Conservation (phyloP, 257 asterid genomes). For the Solanum chiquidenum region DNA sequence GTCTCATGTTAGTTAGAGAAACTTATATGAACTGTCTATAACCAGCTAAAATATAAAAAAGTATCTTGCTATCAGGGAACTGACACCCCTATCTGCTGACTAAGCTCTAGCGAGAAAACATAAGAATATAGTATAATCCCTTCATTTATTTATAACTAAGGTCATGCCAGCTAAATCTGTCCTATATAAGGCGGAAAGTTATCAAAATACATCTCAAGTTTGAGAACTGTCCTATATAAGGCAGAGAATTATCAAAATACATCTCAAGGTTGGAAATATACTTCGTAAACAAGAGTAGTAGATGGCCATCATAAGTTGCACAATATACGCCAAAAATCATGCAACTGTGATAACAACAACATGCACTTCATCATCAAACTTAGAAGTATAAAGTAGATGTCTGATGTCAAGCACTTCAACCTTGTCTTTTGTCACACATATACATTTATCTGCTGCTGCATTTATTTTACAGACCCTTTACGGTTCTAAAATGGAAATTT, state of each 20-base stretch:
- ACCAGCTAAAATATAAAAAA: background rate
- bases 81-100: background rate
- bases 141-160: background rate
- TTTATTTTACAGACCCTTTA: background rate
- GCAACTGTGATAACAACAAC: background rate
- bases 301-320: background rate
- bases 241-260: background rate
- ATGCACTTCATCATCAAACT: background rate
- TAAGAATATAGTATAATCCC: background rate
- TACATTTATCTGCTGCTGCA: background rate
- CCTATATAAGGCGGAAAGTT: background rate
- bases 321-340: background rate
- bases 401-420: background rate
- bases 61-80: background rate
- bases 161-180: background rate
- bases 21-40: background rate
- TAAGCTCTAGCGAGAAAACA: background rate
- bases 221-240: background rate
- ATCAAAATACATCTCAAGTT: background rate
- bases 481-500: background rate
- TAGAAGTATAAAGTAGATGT: background rate
- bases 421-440: background rate
- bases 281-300: background rate
- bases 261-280: background rate
- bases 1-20: background rate